Evolutionary conservation across 495 filamentous ascomycete species (phyloP).

Genomic region (Mytilinidion resinicola): DNA sequence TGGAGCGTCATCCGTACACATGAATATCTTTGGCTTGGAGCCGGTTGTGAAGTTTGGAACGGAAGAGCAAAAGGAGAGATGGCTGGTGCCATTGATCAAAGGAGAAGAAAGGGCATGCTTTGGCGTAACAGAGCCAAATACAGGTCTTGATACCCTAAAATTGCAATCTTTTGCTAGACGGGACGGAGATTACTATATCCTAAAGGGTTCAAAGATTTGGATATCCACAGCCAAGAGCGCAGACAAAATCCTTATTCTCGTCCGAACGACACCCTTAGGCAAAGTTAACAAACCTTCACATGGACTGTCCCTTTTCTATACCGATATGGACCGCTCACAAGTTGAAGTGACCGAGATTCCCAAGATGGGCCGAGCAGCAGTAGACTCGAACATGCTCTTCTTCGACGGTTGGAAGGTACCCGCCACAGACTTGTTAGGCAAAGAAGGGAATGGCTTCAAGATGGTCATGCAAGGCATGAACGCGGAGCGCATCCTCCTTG

Average conservation of each 20-base stretch:
- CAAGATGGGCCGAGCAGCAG: constrained; percentile 30
- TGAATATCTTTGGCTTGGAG: constrained; percentile 31
- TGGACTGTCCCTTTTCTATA: constrained; percentile 32
- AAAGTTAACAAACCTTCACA: constrained; percentile 26
- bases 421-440: constrained; percentile 23
- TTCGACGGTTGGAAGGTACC: constrained; percentile 31
- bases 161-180: constrained; percentile 23
- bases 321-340: constrained; percentile 20
- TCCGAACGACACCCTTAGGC: constrained; percentile 29
- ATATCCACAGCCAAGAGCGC: constrained; percentile 29
- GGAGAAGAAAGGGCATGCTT: constrained; percentile 29
- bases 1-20: constrained; percentile 26
- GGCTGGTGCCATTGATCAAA: constrained; percentile 25
- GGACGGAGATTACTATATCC: constrained; percentile 22
- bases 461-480: constrained; percentile 35
- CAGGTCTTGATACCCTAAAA: constrained; percentile 32
- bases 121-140: constrained; percentile 32
- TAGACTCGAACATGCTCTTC: constrained; percentile 30
- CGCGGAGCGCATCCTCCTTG: constrained; percentile 28
- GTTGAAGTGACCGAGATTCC: constrained; percentile 29
- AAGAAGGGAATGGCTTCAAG: constrained; percentile 31
- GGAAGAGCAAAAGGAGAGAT: constrained; percentile 28
- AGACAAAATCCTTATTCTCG: constrained; percentile 31
- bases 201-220: constrained; percentile 32
- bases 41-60: constrained; percentile 31